Base-by-base conservation (phyloP, 257 asterid genomes). In the Perilla frutescens region DNA sequence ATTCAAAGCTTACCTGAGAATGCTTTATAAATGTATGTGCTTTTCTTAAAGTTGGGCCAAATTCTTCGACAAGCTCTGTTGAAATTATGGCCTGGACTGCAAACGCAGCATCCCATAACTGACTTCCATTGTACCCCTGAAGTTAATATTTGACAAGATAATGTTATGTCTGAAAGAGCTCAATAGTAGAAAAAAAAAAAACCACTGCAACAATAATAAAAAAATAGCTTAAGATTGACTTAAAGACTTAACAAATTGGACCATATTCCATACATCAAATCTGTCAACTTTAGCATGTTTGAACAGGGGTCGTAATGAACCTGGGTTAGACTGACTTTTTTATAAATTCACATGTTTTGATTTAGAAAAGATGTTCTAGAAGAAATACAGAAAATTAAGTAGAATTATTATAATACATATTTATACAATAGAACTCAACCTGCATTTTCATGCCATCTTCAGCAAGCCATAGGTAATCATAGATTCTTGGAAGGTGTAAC, bases 381-480 rank as follows among this genome's bases (percentile, higher is more conserved):
- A 34, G 37, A 34, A 34, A 59, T 54, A 43, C 50, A 45, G 50
- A 45, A 45, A 9, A n/a, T n/a, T n/a, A n/a, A 47, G 32, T 34
- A 66, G 54, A 74, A 34, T n/a, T 34, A 34, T 34, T 34, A 34
- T 3, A 3, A 34, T 34, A 34, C 37, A 34, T 34, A 34, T 61
- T 70, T 49, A 73, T 69, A 57, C 8, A 45, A 14, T 2, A 68
- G 29, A 49, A 56, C 31, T 41, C 63, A 62, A 91, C 98, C 98
- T 94, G 96, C 97, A 91, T 94, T 76, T 94, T 94, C 98, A 94
- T 88, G 86, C 98, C 98, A 83, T 94, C 98, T 83, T 94, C 98
- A 49, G 98, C 98, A 83, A 94, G 61, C 98, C 98, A 94, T 49
- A 94, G 72, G 81, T 87, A 94, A 83, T 94, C 98, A 45, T 84